These are phyloP conservation scores for Smithsoniella earleae DNA, from an alignment of 163 green algal genomes.

Conservation along the genomic window DNA sequence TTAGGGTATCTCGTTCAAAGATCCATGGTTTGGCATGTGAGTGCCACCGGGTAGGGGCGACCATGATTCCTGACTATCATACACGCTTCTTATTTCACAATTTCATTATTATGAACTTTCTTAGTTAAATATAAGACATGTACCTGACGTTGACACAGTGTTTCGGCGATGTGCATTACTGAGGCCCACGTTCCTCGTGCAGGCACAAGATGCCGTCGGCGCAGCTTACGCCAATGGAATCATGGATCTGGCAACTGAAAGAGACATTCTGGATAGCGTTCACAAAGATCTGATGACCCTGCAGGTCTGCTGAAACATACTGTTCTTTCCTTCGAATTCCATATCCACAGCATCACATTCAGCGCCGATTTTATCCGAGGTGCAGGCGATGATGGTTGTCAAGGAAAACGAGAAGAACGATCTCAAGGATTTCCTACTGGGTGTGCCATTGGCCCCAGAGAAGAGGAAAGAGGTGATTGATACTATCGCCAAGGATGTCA, in stretches of 20 bases:
- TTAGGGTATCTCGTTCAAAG: too few relatives aligned
- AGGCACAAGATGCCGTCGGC: slow-evolving; percentile 17
- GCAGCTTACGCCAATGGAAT: slow-evolving; percentile 25
- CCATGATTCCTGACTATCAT: too few relatives aligned
- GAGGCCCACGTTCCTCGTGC: too few relatives aligned
- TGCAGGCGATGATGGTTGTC: slow-evolving; percentile 22
- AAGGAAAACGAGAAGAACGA: background rate
- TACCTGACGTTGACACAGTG: too few relatives aligned
- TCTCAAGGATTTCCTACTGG: background rate
- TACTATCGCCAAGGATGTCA: slow-evolving; percentile 65
- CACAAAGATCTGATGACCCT: slow-evolving; percentile 28
- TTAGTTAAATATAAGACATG: background rate
- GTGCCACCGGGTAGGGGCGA: too few relatives aligned
- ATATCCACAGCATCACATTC: background rate
- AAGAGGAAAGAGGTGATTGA: slow-evolving; percentile 85
- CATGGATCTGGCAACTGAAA: background rate
- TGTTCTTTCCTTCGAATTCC: background rate
- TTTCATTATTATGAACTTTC: too few relatives aligned
- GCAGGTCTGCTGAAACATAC: background rate
- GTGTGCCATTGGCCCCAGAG: slow-evolving; percentile 32
- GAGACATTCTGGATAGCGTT: slow-evolving; percentile 8
- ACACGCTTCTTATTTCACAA: too few relatives aligned
- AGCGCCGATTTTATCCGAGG: too few relatives aligned
- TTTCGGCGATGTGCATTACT: too few relatives aligned
- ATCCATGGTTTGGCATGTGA: too few relatives aligned